Base-by-base conservation (phyloP, 371 early-diverging fungal genomes). In the Mucor indicus region DNA sequence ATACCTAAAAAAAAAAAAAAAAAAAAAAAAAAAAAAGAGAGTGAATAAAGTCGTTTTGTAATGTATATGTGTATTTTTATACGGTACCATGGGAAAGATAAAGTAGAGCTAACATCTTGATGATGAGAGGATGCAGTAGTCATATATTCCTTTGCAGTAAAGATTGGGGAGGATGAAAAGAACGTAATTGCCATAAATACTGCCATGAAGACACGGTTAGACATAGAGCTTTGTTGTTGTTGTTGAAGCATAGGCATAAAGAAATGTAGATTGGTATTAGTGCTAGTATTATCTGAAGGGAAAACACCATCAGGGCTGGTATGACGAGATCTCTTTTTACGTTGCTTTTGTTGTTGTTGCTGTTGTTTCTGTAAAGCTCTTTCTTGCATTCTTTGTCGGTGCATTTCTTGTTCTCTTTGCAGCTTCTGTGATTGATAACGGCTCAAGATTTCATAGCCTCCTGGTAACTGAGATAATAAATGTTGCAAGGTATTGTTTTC, bases 401-500 rank as follows among this genome's bases (percentile, higher is more conserved):
- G 62, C n/a, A 57, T 15, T 21, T 62, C 58, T 44, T 73, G 62
- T 22, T 73, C 69, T 9, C 73, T 44, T 20, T 69, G 69, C 11
- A 44, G 22, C 41, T 68, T 60, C 39, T 69, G 64, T 3, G 39
- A 57, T 29, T 51, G 46, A 33, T 67, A 72, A 8, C 60, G 53
- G 8, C 15, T 35, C 1, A 76, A 55, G 4, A 74, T 39, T 23
- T 80, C 75, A 19, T 64, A 55, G 5, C 82, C 86, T 25, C 86
- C 83, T 3, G 83, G 82, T 33, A 84, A 51, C 3, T 73, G 71
- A 4, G 54, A 55, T 19, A 84, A 47, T 6, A 85, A 55, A 10
- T 68, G 69, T 31, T 74, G 69, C 13, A 86, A 60, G 9, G 67
- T 61, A 1, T 62, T 62, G 32, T 82, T 81, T 50, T 86, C 84